Base-by-base conservation (phyloP, 306 rosid genomes). In the Delonix regia region DNA sequence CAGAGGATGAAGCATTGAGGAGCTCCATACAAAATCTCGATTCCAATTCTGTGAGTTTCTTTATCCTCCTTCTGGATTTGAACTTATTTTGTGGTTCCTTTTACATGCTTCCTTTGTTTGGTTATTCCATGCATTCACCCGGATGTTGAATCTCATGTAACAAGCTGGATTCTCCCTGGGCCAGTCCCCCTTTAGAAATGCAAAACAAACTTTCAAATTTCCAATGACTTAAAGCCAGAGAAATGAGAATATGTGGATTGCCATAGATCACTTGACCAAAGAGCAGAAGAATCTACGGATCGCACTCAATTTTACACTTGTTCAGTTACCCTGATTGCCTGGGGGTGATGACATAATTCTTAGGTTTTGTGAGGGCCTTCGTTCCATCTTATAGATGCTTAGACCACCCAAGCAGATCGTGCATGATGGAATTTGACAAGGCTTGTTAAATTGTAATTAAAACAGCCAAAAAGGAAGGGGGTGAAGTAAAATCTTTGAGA, bases 31-130 rank as follows among this genome's bases (percentile, higher is more conserved):
- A 62, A 62, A 76, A 85, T 48, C 81, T 82, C 38, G 89, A 91
- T 69, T 1, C 82, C 68, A 86, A 73, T 82, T 73, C 96, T 51
- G 99, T 95, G 86, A 89, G 99, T 89, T 47, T 70, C 75, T 55
- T 56, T 69, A 12, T 65, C 63, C 73, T 36, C 48, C 53, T 47
- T 34, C 60, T 59, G 36, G 48, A 41, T 27, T 16, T 18, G n/a
- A 41, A 65, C 72, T 85, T 70, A 39, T 47, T 61, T 61, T 74
- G 68, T 52, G 13, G 65, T 82, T 51, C 18, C 44, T 14, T 25
- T 78, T 25, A 73, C 60, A 42, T 75, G 45, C 22, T 64, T 44
- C 34, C 12, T 77, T 67, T 60, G 47, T 69, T 75, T 74, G 9
- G 33, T 63, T 27, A 44, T 74, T 69, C 82, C 74, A 24, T 72